These are phyloP conservation scores for Alternaria conjuncta DNA, from an alignment of 2,329 filamentous ascomycete species.

Conservation along the genomic window DNA sequence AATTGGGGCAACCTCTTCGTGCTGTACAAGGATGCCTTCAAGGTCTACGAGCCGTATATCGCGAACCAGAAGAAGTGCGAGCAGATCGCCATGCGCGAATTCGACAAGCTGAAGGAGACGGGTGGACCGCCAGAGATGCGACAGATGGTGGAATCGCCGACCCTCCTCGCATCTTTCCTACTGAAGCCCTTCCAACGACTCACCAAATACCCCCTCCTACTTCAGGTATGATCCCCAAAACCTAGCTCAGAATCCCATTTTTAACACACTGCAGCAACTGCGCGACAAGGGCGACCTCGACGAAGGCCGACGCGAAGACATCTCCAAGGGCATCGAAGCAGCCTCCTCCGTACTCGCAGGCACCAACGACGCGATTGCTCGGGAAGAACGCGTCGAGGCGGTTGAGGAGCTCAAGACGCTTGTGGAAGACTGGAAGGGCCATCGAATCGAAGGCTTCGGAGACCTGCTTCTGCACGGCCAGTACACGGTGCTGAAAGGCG, in stretches of 20 bases:
- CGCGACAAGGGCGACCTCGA: slow-evolving; percentile 81
- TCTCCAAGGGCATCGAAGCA: slow-evolving; percentile 78
- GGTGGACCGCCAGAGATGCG: slow-evolving; percentile 67
- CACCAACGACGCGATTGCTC: slow-evolving; percentile 90
- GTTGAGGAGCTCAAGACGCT: slow-evolving; percentile 79
- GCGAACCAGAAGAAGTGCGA: slow-evolving; percentile 94
- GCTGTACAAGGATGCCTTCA: slow-evolving; percentile 83
- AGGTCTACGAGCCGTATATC: slow-evolving; percentile 96
- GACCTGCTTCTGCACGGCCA: slow-evolving; percentile 86
- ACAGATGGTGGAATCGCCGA: slow-evolving; percentile 83
- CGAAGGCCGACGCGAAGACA: slow-evolving; percentile 72
- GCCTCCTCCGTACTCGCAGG: slow-evolving; percentile 81
- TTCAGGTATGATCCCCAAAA: slow-evolving; percentile 66
- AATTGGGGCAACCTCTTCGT: slow-evolving; percentile 96
- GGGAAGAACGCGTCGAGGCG: slow-evolving; percentile 82
- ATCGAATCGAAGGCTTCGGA: slow-evolving; percentile 89
- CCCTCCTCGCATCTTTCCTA: slow-evolving; percentile 88
- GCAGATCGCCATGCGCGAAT: slow-evolving; percentile 80
- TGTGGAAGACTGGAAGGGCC: slow-evolving; percentile 97
- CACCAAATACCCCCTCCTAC: slow-evolving; percentile 89
- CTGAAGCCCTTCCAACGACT: slow-evolving; percentile 96
- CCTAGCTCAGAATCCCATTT: slow-evolving; percentile 3
- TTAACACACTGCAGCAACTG: slow-evolving; percentile 67
- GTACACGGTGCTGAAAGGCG: slow-evolving; percentile 85
- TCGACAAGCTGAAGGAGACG: slow-evolving; percentile 81